phyloP scores from a whole-genome alignment of 2,329 filamentous ascomycete species.

The Colletotrichum higginsianum region DNA sequence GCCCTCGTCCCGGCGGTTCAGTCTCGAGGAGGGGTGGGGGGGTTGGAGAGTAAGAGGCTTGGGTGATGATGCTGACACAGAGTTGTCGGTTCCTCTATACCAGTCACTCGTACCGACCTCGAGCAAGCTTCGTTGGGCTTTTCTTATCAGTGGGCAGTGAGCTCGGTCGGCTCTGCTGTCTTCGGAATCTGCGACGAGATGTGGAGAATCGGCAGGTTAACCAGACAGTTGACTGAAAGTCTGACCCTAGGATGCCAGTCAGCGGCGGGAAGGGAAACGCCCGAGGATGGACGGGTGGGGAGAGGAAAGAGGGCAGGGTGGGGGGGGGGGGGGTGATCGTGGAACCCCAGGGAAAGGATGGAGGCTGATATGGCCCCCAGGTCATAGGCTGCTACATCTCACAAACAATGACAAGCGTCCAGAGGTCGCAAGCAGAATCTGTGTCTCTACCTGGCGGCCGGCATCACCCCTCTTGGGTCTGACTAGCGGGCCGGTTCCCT shows the following conservation, averaged over 20 bases:
- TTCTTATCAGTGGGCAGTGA: background rate
- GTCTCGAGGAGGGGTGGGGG: too few species aligned
- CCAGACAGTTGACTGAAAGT: background rate
- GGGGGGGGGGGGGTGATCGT: background rate
- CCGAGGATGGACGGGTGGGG: background rate
- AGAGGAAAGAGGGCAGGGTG: too few species aligned
- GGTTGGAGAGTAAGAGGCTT: background rate
- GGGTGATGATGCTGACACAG: background rate
- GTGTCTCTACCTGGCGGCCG: background rate
- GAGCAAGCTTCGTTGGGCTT: background rate
- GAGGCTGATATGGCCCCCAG: background rate
- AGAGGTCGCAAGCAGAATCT: background rate
- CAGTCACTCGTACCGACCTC: background rate
- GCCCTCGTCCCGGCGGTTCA: background rate
- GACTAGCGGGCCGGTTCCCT: slow-evolving; percentile 9
- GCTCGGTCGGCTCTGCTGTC: too few species aligned
- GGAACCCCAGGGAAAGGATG: background rate
- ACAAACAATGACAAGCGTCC: background rate
- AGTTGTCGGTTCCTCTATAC: background rate
- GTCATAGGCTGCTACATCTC: background rate
- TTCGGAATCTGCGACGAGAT: background rate
- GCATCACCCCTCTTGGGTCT: background rate
- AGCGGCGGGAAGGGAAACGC: background rate
- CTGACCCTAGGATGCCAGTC: background rate
- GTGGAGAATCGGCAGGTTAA: background rate